Base-by-base conservation (phyloP, 2,329 filamentous ascomycete genomes). In the Penicillium digitatum region DNA sequence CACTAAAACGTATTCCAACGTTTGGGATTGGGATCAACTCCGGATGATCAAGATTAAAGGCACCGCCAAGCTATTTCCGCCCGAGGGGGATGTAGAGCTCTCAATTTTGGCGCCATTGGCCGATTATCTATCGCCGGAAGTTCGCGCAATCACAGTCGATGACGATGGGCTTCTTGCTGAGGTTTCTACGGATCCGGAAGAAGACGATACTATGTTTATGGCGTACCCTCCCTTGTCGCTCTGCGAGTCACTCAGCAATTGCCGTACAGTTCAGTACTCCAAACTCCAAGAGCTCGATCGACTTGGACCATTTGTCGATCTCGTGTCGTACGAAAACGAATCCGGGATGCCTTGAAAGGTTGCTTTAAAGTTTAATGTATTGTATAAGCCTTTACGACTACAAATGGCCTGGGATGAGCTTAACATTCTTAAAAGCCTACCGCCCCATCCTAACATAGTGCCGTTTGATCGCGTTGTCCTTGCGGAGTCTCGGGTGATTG, bases 371-470 rank as follows among this genome's bases (percentile, higher is more conserved):
- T 66, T 64, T 20, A 63, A 64, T 27, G 44, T 45, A 29, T 46
- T 62, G 4, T 20, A 50, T 10, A 60, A 59, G 24, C 49, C 54
- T 37, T 35, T 14, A 10, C 59, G 58, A 56, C 39, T 62, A 40
- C 35, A 56, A 26, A 63, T 62, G 54, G 55, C 59, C 38, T 71
- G 61, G 67, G 53, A 67, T 42, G 63, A 71, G 52, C 29, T 70
- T 16, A 62, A 70, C 24, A 29, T 68, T 48, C 55, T 67, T 22
- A 64, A 61, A 43, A 56, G 22, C 37, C 58, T 71, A 26, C 67
- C 67, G 32, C 45, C 57, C 29, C 64, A 70, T 57, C 63, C 65
- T 24, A 68, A 70, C 59, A 58, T 71, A 20, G 46, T 69, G 54
- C 63, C 63, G 20, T 60, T 69, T 54, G 59, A 68, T 57, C 58